phyloP scores from a whole-genome alignment of 805 yeast genomes.

The Wickerhamomyces canadensis region DNA sequence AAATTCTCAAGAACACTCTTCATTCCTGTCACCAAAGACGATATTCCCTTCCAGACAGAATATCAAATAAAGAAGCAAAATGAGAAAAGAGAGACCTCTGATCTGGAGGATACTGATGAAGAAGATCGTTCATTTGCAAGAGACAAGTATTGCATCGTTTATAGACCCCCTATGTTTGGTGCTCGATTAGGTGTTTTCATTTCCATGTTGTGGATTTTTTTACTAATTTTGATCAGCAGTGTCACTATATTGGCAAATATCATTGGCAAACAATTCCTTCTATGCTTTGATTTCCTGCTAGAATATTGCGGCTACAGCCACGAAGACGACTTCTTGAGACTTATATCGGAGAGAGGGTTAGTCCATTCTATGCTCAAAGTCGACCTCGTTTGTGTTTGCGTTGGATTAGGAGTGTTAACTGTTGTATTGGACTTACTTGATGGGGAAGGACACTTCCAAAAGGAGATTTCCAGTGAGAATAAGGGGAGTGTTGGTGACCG shows the following conservation, averaged over 20 bases:
- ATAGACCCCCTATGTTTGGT: conserved; percentile 77
- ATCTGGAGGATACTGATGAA: conserved; percentile 35
- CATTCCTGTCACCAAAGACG: conserved; percentile 78
- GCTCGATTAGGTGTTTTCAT: conserved; percentile 43
- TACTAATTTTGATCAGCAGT: conserved; percentile 29
- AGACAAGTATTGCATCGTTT: conserved; percentile 64
- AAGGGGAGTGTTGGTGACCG: background rate
- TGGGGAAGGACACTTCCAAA: conserved; percentile 15
- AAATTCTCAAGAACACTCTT: conserved; percentile 61
- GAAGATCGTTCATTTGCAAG: conserved; percentile 36
- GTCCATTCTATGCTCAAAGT: background rate
- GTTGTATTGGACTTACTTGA: conserved; percentile 14
- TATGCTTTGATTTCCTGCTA: background rate
- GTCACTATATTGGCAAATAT: conserved; percentile 16
- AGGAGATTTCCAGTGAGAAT: conserved; percentile 13
- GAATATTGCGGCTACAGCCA: background rate
- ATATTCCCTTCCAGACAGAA: conserved; percentile 44
- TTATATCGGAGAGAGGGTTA: background rate
- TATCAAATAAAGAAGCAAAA: conserved; percentile 26
- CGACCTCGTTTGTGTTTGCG: conserved; percentile 10
- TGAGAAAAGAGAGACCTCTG: conserved; percentile 24
- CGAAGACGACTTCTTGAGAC: background rate
- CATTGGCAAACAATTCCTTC: conserved; percentile 23
- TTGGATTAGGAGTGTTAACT: conserved; percentile 18
- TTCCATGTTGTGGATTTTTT: conserved; percentile 38